Percentiles rank a stretch among this genome's conserved stretches.
Evolutionary conservation across 305 asterid species (phyloP).

Genomic region (Striga hermonthica): DNA sequence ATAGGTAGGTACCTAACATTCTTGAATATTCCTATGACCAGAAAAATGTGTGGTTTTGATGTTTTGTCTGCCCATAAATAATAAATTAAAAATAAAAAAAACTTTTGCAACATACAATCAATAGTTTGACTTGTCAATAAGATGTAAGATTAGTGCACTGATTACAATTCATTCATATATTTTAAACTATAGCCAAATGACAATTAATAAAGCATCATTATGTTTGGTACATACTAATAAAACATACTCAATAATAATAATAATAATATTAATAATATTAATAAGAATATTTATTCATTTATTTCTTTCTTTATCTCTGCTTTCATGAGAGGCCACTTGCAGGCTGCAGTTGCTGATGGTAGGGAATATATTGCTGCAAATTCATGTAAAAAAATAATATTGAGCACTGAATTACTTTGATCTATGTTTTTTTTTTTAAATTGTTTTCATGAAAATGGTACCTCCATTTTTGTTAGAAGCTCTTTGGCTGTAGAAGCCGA

Average conservation of each 20-base stretch:
- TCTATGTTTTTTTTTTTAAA: no score
- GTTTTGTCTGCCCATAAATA: no score
- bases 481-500: conserved; percentile 81
- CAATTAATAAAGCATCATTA: conserved; percentile 29
- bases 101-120: no score
- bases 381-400: conserved; percentile 10
- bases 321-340: conserved; percentile 75
- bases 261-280: conserved; percentile 28
- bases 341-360: conserved; percentile 49
- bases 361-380: conserved; percentile 56
- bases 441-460: conserved; percentile 27
- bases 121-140: background rate
- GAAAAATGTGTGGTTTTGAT: no score
- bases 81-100: no score
- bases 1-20: background rate
- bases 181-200: conserved; percentile 37
- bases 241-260: background rate
- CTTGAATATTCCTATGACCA: background rate
- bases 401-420: no score
- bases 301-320: conserved; percentile 71
- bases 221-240: conserved; percentile 34
- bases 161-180: conserved; percentile 21
- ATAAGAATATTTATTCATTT: conserved; percentile 46
- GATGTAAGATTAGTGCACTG: conserved; percentile 1
- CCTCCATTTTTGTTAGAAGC: conserved; percentile 84